phyloP scores from a whole-genome alignment of 768 basidiomycete genomes.

The Sporobolomyces roseus region DNA sequence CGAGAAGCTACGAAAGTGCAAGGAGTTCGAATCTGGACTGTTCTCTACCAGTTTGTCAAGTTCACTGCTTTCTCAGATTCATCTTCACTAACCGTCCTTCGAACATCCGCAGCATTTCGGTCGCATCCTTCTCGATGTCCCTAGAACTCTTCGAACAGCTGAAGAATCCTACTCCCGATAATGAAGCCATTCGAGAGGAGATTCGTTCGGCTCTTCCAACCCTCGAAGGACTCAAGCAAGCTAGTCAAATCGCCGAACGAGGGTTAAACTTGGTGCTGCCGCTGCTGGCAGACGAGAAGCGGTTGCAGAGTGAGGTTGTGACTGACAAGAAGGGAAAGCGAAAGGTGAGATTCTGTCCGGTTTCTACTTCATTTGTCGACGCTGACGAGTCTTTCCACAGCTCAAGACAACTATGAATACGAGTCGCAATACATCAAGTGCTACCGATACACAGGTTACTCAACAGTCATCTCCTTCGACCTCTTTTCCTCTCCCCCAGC shows the following conservation, averaged over 20 bases:
- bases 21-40: constrained; percentile 27
- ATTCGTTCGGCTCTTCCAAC: constrained; percentile 25
- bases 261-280: constrained; percentile 33
- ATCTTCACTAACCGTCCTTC: not conserved
- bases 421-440: not conserved
- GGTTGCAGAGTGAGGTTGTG: constrained; percentile 21
- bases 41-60: constrained; percentile 25
- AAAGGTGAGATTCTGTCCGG: constrained; percentile 5
- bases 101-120: constrained; percentile 6
- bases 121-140: constrained; percentile 30
- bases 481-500: not conserved
- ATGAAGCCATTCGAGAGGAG: constrained; percentile 31
- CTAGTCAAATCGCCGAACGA: constrained; percentile 33
- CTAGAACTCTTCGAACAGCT: constrained; percentile 39
- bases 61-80: not conserved
- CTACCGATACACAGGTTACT: not conserved
- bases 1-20: constrained; percentile 22
- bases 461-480: not conserved
- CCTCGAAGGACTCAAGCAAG: constrained; percentile 23
- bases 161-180: constrained; percentile 17
- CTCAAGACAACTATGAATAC: not conserved
- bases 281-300: constrained; percentile 34
- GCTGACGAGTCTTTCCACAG: not conserved
- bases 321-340: constrained; percentile 16
- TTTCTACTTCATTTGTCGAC: no score